These are phyloP conservation scores for Conticribra weissflogii DNA, from an alignment of 108 stramenopile genomes.

Conservation along the genomic window DNA sequence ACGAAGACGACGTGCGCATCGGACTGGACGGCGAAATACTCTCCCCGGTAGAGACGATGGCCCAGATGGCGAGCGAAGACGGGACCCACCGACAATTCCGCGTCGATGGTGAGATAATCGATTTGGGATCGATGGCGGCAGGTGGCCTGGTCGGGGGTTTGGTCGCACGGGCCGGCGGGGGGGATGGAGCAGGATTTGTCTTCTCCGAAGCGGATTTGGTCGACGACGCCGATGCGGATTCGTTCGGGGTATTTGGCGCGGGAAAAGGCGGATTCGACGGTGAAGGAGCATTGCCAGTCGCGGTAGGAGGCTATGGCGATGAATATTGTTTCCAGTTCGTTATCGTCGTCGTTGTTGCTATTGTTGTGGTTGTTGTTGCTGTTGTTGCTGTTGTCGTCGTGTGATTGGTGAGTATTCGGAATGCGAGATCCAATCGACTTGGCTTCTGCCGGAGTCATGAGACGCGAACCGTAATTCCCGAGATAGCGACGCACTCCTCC, in stretches of 20 bases:
- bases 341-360: not conserved
- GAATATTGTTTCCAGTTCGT: conserved; percentile 69
- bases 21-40: conserved; percentile 95
- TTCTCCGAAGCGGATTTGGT: conserved; percentile 58
- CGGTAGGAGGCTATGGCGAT: conserved; percentile 79
- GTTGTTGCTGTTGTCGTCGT: too few relatives aligned
- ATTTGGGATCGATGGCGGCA: conserved; percentile 69
- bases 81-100: conserved; percentile 78
- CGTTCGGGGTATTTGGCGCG: conserved; percentile 81
- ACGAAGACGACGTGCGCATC: conserved; percentile 94
- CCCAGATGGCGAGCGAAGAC: conserved; percentile 90
- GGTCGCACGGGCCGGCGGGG: conserved; percentile 56
- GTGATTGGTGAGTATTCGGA: too few relatives aligned
- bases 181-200: conserved; percentile 51
- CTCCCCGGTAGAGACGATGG: conserved; percentile 86
- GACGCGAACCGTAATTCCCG: conserved; percentile 68
- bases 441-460: conserved; percentile 74
- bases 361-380: too few relatives aligned
- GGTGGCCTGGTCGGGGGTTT: conserved; percentile 65
- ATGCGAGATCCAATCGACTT: conserved; percentile 59
- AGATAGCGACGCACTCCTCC: conserved; percentile 70
- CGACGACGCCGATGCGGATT: conserved; percentile 77
- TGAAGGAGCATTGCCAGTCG: conserved; percentile 78
- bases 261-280: conserved; percentile 73
- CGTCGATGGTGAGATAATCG: conserved; percentile 69